Evolutionary conservation across 345 rosid genomes (phyloP).

Genomic region (Arabis hirsuta): DNA sequence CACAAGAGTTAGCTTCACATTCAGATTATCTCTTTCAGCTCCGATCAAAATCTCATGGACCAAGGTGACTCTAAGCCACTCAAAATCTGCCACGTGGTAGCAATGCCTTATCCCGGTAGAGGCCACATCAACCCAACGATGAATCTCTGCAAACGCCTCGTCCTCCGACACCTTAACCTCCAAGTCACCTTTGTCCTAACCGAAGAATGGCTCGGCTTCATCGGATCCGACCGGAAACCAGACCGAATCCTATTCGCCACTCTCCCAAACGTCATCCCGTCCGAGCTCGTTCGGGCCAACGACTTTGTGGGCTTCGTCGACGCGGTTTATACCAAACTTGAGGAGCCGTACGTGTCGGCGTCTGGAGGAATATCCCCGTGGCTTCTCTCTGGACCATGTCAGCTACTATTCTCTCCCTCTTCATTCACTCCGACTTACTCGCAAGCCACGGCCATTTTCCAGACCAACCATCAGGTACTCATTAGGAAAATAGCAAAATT

Average conservation of each 20-base stretch:
- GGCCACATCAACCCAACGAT: conserved; percentile 78
- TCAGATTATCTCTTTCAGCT: no score
- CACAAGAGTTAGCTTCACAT: no score
- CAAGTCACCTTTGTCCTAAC: conserved; percentile 63
- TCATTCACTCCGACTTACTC: conserved; percentile 38
- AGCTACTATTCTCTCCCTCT: conserved; percentile 44
- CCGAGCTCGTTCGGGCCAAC: conserved; percentile 38
- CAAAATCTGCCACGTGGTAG: conserved; percentile 47
- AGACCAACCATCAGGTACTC: conserved; percentile 39
- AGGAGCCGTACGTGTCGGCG: conserved; percentile 47
- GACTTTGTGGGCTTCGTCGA: conserved; percentile 31
- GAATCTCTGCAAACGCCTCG: conserved; percentile 58
- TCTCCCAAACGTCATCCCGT: conserved; percentile 40
- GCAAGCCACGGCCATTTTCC: conserved; percentile 42
- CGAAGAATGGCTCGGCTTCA: conserved; percentile 69
- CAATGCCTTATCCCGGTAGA: conserved; percentile 66
- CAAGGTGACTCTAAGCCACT: neutral
- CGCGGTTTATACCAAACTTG: conserved; percentile 24
- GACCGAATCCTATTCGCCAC: conserved; percentile 41
- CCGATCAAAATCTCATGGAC: conserved; percentile 11
- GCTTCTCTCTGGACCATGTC: conserved; percentile 58
- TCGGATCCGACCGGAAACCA: conserved; percentile 50
- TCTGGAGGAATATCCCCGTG: conserved; percentile 54
- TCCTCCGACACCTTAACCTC: conserved; percentile 43
- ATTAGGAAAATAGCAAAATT: neutral